Evolutionary conservation across 805 yeast genomes (phyloP), one percentile per base, ranked within the genome.

Genomic region (Metschnikowia arizonensis): DNA sequence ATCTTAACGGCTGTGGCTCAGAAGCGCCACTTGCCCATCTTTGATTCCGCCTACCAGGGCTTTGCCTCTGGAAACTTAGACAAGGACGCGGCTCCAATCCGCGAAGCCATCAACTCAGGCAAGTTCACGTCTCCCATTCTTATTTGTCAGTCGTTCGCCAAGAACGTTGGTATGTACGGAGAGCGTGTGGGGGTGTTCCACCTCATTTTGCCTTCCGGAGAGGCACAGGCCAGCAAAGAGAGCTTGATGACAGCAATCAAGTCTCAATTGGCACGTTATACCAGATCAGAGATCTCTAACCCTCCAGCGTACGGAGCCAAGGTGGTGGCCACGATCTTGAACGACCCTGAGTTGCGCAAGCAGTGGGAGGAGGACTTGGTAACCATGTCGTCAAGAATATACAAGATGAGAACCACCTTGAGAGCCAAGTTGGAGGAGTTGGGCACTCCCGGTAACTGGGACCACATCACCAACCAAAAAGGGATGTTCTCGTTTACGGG

Each of bases 401-500:
- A 69, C 50, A 65, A 74, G 56, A 90, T 89, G 96, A 84, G 98
- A 71, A 61, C 68, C 26, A 76, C 73, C 15, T 76, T 91, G 58
- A 78, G 82, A 61, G 73, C 72, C 45, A 75, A 76, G 49, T 76
- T 91, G 50, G 77, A 76, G 41, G 49, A 67, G 43, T 78, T 87
- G 50, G 55, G 59, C 17, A 88, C 98, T 19, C 96, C 96, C 25
- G 97, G 96, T 39, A 78, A 74, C 57, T 91, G 98, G 98, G 85
- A 81, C 55, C 98, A 91, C 68, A 87, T 91, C 59, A 83, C 82
- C 38, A 73, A 75, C 52, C 99, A 93, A 73, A 85, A 87, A 50
- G 99, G 99, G 57, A 91, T 91, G 98, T 91, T 91, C 65, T 88
- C 96, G 29, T 91, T 83, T 71, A 91, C 98, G 25, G 99, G 97